Evolutionary conservation across 164 flowering plant species (phyloP).

Genomic region (Stephania yunnanensis): DNA sequence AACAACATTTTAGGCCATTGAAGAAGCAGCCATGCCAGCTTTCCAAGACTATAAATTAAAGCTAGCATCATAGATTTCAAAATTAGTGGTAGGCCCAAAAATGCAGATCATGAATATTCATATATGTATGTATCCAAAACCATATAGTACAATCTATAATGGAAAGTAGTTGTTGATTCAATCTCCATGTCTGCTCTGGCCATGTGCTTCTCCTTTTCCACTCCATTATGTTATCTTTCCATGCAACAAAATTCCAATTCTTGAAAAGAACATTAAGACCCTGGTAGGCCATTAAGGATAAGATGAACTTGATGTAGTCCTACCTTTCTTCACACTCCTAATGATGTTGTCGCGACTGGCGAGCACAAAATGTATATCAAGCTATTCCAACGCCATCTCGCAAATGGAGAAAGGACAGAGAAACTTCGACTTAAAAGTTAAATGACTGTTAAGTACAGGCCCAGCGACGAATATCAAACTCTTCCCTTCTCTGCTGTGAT

Average conservation of each 20-base stretch:
- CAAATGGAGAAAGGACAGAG: neutral
- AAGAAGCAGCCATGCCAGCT: neutral
- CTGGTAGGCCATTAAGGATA: neutral
- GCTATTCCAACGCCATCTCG: neutral
- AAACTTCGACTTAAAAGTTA: neutral
- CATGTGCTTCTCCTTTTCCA: neutral
- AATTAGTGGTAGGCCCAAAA: neutral
- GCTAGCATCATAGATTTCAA: neutral
- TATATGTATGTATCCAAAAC: neutral
- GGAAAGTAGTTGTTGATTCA: neutral
- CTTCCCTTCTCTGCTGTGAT: neutral
- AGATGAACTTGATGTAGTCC: too few species aligned
- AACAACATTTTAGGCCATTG: neutral
- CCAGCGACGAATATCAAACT: neutral
- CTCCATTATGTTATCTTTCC: neutral
- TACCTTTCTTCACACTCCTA: neutral
- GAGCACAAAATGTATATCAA: too few species aligned
- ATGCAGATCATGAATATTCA: neutral
- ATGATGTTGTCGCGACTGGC: neutral
- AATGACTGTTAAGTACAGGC: neutral
- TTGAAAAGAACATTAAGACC: neutral
- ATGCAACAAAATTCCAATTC: neutral
- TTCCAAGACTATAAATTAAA: neutral
- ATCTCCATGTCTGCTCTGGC: neutral
- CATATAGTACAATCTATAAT: neutral